phyloP scores from a whole-genome alignment of 495 filamentous ascomycete genomes.

The Penicillium antarcticum region DNA sequence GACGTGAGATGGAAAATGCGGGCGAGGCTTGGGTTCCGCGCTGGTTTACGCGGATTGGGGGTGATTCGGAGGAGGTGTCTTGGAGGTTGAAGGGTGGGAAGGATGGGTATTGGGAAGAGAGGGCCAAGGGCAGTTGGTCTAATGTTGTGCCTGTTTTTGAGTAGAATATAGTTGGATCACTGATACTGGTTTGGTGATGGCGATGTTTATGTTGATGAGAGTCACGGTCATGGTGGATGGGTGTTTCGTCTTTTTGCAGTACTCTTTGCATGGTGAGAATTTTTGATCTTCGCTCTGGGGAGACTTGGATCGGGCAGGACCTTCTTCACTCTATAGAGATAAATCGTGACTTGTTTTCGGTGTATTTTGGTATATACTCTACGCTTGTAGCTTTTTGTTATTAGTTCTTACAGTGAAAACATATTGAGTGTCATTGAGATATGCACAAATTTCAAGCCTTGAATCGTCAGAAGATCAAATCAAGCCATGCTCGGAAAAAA shows the following conservation, averaged over 20 bases:
- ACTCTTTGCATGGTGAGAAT: too few relatives aligned
- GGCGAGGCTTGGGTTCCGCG: slow-evolving; percentile 68
- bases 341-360: neutral
- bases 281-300: neutral
- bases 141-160: slow-evolving; percentile 73
- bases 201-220: neutral
- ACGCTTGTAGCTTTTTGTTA: neutral
- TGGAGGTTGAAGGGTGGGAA: slow-evolving; percentile 80
- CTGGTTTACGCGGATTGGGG: slow-evolving; percentile 74
- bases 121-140: slow-evolving; percentile 64
- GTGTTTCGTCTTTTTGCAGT: neutral
- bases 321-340: slow-evolving; percentile 12
- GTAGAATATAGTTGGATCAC: slow-evolving; percentile 11
- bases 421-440: neutral
- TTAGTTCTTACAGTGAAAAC: too few relatives aligned
- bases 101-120: slow-evolving; percentile 91
- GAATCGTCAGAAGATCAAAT: neutral
- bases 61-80: slow-evolving; percentile 58
- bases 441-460: neutral
- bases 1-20: slow-evolving; percentile 69
- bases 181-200: neutral
- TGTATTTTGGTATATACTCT: neutral
- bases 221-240: too few relatives aligned
- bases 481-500: too few relatives aligned
- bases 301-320: slow-evolving; percentile 2